These are phyloP conservation scores for Pueraria montana DNA, from an alignment of 306 rosid genomes.

Conservation along the genomic window DNA sequence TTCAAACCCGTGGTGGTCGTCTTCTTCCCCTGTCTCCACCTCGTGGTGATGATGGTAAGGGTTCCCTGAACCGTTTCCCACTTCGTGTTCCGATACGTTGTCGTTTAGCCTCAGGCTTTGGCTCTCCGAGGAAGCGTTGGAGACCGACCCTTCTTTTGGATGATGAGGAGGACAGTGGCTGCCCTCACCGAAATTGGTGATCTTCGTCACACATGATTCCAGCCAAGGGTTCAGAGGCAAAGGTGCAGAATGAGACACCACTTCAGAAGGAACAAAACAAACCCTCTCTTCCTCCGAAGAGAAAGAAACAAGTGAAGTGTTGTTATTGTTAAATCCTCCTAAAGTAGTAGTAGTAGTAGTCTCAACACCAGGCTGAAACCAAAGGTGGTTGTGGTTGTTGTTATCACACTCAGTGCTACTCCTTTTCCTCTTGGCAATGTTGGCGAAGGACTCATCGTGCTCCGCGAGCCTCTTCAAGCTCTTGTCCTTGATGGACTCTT, in stretches of 20 bases:
- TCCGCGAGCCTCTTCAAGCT: constrained; percentile 87
- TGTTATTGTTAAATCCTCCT: constrained; percentile 39
- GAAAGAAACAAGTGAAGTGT: constrained; percentile 61
- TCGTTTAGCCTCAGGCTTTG: constrained; percentile 66
- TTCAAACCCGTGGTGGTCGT: constrained; percentile 71
- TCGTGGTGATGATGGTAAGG: constrained; percentile 64
- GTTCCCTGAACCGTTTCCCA: constrained; percentile 73
- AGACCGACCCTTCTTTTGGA: constrained; percentile 62
- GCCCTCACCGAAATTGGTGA: constrained; percentile 74
- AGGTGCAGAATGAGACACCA: constrained; percentile 62
- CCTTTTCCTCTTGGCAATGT: constrained; percentile 83
- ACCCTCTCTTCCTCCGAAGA: constrained; percentile 71
- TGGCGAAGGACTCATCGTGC: constrained; percentile 58
- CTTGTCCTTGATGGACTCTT: constrained; percentile 54
- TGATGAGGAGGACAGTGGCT: constrained; percentile 50
- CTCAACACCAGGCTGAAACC: constrained; percentile 16
- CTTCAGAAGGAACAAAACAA: constrained; percentile 75
- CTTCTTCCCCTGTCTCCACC: constrained; percentile 65
- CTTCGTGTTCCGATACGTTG: constrained; percentile 68
- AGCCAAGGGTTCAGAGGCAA: constrained; percentile 69
- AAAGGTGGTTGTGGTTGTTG: not conserved
- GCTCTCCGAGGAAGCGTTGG: constrained; percentile 80
- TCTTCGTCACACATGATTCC: constrained; percentile 71
- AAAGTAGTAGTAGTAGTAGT: no score
- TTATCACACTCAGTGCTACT: constrained; percentile 23